These are phyloP conservation scores for Ophiorrhiza pumila DNA, from an alignment of 257 asterid species.

Conservation along the genomic window DNA sequence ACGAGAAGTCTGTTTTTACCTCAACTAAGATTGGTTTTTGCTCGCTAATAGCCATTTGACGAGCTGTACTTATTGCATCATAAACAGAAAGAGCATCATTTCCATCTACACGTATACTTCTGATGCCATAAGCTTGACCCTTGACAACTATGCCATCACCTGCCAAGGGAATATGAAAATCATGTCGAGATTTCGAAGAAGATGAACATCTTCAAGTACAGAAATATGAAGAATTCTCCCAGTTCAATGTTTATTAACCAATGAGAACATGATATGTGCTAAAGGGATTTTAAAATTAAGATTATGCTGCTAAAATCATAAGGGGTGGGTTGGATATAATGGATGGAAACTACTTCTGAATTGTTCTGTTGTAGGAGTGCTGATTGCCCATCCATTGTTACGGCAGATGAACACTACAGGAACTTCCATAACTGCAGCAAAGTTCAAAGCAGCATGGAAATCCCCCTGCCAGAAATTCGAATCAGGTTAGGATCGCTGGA, in stretches of 20 bases:
- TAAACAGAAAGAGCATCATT: slow-evolving; percentile 83
- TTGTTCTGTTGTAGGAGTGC: slow-evolving; percentile 72
- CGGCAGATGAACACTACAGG: slow-evolving; percentile 81
- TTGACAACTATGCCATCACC: slow-evolving; percentile 88
- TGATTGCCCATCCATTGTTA: slow-evolving; percentile 96
- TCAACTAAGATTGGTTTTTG: slow-evolving; percentile 78
- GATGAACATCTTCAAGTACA: not conserved
- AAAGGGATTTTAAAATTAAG: not conserved
- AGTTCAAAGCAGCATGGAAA: slow-evolving; percentile 86
- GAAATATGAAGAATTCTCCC: not conserved
- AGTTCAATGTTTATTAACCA: not conserved
- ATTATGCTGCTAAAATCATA: not conserved
- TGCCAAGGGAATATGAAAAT: slow-evolving; percentile 16
- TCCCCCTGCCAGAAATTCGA: slow-evolving; percentile 63
- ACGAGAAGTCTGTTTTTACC: slow-evolving; percentile 37
- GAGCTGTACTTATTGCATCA: slow-evolving; percentile 57
- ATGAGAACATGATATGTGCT: not conserved
- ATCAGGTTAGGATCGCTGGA: not conserved
- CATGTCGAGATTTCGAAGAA: not conserved
- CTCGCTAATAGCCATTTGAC: slow-evolving; percentile 66
- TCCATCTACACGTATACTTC: slow-evolving; percentile 80
- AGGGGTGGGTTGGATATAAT: not conserved
- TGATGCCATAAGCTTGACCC: slow-evolving; percentile 79
- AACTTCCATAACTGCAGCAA: slow-evolving; percentile 83
- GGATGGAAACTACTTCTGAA: slow-evolving; percentile 55